These are phyloP conservation scores for Komagataella pseudopastoris DNA, from an alignment of 805 yeast genomes.

Conservation along the genomic window DNA sequence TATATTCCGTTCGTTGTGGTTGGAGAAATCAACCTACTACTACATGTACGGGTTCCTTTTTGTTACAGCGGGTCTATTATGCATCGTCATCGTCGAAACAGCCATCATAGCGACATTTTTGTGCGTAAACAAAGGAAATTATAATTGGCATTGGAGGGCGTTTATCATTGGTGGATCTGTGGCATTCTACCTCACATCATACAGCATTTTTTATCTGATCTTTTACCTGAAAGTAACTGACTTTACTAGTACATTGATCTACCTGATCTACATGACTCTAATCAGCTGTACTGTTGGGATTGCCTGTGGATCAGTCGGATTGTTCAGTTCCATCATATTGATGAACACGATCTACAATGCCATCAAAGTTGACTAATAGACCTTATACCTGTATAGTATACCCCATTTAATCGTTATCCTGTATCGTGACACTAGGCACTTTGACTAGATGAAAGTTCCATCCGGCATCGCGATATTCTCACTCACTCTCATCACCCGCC, in stretches of 20 bases:
- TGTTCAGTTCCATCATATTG: conserved; percentile 52
- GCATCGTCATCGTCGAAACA: conserved; percentile 55
- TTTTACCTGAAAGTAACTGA: conserved; percentile 48
- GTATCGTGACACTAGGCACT: background rate
- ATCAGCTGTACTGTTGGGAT: conserved; percentile 50
- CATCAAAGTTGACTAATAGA: conserved; percentile 35
- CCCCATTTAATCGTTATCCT: background rate
- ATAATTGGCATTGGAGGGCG: conserved; percentile 78
- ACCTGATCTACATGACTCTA: conserved; percentile 58
- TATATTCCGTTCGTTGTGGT: conserved; percentile 66
- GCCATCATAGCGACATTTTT: conserved; percentile 58
- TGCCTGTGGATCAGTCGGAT: conserved; percentile 66
- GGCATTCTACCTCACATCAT: conserved; percentile 56
- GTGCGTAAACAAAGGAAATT: conserved; percentile 33
- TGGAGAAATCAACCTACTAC: conserved; percentile 66
- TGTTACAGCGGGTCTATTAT: conserved; percentile 41
- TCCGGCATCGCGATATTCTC: background rate
- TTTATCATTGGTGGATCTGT: conserved; percentile 60
- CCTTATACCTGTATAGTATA: background rate
- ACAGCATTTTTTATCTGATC: conserved; percentile 54
- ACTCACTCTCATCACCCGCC: background rate
- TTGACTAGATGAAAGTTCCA: background rate
- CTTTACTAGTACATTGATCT: conserved; percentile 51
- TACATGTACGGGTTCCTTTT: conserved; percentile 71
- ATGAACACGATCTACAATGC: conserved; percentile 48